These are phyloP conservation scores for Boehmeria nivea DNA, from an alignment of 306 rosid species.

Conservation along the genomic window DNA sequence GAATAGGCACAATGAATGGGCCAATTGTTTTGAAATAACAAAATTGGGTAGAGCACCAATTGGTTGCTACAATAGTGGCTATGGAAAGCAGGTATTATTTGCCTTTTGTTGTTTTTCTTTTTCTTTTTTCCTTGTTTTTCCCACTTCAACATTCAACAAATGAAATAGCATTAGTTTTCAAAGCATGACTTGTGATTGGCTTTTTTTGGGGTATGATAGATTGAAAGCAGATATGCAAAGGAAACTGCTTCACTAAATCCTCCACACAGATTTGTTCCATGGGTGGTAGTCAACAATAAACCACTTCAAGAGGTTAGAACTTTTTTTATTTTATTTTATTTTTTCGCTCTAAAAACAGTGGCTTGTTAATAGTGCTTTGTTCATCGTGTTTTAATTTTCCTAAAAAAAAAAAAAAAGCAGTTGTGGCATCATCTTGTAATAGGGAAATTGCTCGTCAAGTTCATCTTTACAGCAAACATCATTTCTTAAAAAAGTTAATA, in stretches of 20 bases:
- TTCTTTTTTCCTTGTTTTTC: no score
- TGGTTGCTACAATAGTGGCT: conserved; percentile 65
- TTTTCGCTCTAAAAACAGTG: neutral
- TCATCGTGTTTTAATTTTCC: no score
- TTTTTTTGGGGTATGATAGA: conserved; percentile 27
- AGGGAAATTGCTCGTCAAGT: no score
- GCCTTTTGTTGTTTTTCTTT: neutral
- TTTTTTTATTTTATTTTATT: conserved; percentile 11
- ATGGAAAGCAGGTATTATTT: conserved; percentile 45
- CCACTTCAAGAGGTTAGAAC: conserved; percentile 62
- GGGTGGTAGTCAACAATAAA: conserved; percentile 70
- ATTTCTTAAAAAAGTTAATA: no score
- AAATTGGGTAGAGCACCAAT: conserved; percentile 46
- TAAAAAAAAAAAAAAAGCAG: no score
- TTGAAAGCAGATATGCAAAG: conserved; percentile 49
- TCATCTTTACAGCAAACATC: no score
- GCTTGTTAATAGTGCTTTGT: no score
- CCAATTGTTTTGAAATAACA: conserved; percentile 56
- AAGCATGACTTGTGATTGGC: no score
- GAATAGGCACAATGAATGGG: conserved; percentile 41
- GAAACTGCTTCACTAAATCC: conserved; percentile 66
- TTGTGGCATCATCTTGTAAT: no score
- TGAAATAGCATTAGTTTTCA: no score
- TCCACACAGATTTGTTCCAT: conserved; percentile 68
- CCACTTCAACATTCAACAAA: no score